Percentiles rank a stretch among this genome's conserved stretches.
Conservation (phyloP, 805 yeast genomes). For the Metschnikowia proteae region DNA sequence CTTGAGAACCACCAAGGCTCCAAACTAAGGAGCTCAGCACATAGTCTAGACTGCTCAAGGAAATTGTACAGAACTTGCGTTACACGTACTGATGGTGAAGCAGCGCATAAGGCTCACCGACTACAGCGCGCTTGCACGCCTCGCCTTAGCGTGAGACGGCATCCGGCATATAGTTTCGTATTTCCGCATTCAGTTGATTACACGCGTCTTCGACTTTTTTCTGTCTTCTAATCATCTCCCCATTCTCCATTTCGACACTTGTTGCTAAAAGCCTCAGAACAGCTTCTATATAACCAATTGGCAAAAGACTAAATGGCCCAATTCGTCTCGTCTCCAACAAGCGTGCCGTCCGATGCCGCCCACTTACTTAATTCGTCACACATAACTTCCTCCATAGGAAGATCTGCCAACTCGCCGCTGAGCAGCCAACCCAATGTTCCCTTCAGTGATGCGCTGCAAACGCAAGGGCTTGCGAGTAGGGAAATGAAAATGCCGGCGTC, state of each 20-base stretch:
- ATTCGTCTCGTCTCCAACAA: conserved; percentile 43
- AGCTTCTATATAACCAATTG: not conserved
- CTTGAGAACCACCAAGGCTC: conserved; percentile 50
- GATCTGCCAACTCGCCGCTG: conserved; percentile 33
- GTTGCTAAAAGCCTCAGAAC: not conserved
- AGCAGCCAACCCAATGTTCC: conserved; percentile 21
- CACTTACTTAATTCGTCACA: conserved; percentile 38
- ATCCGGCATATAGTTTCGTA: not conserved
- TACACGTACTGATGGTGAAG: too few relatives aligned
- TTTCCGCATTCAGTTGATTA: conserved; percentile 10
- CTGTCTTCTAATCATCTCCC: not conserved
- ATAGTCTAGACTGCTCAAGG: not conserved
- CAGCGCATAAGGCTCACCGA: not conserved
- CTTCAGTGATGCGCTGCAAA: conserved; percentile 26
- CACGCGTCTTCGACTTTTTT: conserved; percentile 9
- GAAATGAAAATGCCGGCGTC: conserved; percentile 41
- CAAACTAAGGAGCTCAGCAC: conserved; percentile 11
- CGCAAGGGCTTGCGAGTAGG: conserved; percentile 46
- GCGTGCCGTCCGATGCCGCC: conserved; percentile 44
- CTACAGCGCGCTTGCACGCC: not conserved
- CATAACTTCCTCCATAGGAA: conserved; percentile 41
- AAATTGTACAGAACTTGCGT: too few relatives aligned
- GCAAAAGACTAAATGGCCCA: conserved; percentile 29
- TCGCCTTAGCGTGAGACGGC: not conserved
- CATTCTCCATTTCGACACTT: not conserved